These are phyloP conservation scores for Nyssa sinensis DNA, from an alignment of 148 eudicot species.

Conservation along the genomic window DNA sequence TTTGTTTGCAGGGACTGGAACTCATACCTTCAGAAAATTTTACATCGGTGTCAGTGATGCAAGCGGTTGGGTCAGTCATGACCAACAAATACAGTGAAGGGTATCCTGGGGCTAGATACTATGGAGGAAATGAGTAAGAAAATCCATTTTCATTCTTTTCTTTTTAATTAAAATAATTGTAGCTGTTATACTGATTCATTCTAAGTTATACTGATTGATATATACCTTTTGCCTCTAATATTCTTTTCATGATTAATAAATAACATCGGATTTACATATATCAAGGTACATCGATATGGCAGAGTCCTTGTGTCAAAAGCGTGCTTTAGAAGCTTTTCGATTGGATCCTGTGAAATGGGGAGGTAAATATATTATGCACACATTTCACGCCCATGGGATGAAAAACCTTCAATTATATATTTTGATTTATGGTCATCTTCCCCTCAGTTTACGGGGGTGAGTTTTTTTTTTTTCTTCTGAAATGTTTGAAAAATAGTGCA, in stretches of 20 bases:
- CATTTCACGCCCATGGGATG: background rate
- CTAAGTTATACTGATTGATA: background rate
- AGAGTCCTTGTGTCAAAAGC: constrained; percentile 89
- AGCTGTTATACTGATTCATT: background rate
- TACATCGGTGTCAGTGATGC: constrained; percentile 96
- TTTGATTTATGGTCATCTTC: background rate
- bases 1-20: constrained; percentile 67
- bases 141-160: background rate
- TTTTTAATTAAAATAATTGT: background rate
- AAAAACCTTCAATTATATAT: background rate
- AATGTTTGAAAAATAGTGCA: background rate
- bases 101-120: constrained; percentile 98
- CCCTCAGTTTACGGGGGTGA: background rate
- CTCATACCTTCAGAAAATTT: constrained; percentile 98
- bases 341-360: constrained; percentile 99
- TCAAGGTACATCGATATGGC: constrained; percentile 96
- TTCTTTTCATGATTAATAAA: background rate
- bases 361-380: constrained; percentile 43
- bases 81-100: constrained; percentile 99
- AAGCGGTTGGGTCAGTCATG: constrained; percentile 99
- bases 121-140: constrained; percentile 98
- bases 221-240: background rate
- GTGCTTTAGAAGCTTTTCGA: constrained; percentile 90
- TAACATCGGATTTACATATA: background rate
- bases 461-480: background rate